Conservation (phyloP, 768 basidiomycete species). For the Leccinellum rugosiceps region DNA sequence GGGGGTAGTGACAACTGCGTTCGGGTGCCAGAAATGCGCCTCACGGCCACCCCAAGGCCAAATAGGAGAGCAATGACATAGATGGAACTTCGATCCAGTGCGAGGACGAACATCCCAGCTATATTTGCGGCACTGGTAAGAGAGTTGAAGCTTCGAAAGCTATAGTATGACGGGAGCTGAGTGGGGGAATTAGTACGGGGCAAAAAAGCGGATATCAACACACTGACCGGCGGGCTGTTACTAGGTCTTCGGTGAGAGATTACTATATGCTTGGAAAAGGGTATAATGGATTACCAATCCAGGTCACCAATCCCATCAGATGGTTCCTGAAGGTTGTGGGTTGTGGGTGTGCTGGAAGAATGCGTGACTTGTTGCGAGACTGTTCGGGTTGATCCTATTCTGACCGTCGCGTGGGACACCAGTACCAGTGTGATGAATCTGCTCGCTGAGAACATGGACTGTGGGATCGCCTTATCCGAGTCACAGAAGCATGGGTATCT, state of each 20-base stretch:
- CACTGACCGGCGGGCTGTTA: not conserved
- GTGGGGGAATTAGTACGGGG: not conserved
- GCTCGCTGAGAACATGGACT: not conserved
- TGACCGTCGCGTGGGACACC: not conserved
- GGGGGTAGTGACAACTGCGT: constrained; percentile 11
- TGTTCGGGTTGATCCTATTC: not conserved
- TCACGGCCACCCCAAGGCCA: not conserved
- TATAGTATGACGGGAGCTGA: not conserved
- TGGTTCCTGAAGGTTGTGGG: not conserved
- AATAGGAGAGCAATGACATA: not conserved
- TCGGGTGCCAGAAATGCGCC: not conserved
- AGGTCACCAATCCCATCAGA: not conserved
- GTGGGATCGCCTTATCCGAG: not conserved
- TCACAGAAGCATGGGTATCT: not conserved
- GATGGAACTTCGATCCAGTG: not conserved
- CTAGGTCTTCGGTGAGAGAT: too few species aligned
- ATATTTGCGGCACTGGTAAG: not conserved
- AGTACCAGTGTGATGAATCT: not conserved
- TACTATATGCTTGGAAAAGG: too few species aligned
- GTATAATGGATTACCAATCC: not conserved
- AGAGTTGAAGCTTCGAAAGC: not conserved
- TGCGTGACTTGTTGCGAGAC: not conserved
- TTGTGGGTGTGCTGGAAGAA: not conserved
- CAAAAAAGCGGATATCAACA: not conserved
- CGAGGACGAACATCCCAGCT: not conserved